A percentile compares a stretch with the other conserved stretches of the same genome.
Conservation (phyloP, 116 monocot genomes). For the Trichopus zeylanicus region DNA sequence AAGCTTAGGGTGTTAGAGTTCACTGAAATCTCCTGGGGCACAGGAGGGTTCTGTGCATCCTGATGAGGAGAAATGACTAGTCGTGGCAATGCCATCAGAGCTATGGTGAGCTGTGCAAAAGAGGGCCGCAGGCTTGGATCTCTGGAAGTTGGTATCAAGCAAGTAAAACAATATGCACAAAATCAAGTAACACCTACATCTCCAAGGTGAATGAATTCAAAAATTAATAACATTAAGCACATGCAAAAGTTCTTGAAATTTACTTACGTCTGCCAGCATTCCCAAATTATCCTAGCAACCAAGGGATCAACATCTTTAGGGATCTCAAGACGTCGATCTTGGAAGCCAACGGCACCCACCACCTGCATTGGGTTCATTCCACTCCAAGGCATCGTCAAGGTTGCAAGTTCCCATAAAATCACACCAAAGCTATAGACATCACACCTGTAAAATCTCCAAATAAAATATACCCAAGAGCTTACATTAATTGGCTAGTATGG, state of each 20-base stretch:
- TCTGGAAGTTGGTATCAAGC: conserved; percentile 24
- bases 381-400: conserved; percentile 90
- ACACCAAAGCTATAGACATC: conserved; percentile 99
- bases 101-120: conserved; percentile 61
- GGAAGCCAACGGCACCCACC: conserved; percentile 97
- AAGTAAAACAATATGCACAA: background rate
- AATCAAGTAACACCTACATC: background rate
- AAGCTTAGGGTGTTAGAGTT: conserved; percentile 53
- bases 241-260: background rate
- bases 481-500: too few relatives aligned
- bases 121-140: conserved; percentile 93
- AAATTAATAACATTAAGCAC: too few relatives aligned
- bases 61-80: conserved; percentile 49
- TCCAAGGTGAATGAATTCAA: too few relatives aligned
- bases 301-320: conserved; percentile 91
- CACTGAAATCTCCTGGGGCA: conserved; percentile 52
- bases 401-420: conserved; percentile 97
- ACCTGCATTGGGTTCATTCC: conserved; percentile 99
- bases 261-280: conserved; percentile 95
- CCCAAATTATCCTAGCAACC: conserved; percentile 72
- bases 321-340: conserved; percentile 89
- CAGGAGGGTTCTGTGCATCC: conserved; percentile 33
- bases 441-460: conserved; percentile 46
- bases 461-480: too few relatives aligned
- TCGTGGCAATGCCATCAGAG: conserved; percentile 61